Conservation (phyloP, 1,284 basidiomycete species). For the Dichomitus squalens region DNA sequence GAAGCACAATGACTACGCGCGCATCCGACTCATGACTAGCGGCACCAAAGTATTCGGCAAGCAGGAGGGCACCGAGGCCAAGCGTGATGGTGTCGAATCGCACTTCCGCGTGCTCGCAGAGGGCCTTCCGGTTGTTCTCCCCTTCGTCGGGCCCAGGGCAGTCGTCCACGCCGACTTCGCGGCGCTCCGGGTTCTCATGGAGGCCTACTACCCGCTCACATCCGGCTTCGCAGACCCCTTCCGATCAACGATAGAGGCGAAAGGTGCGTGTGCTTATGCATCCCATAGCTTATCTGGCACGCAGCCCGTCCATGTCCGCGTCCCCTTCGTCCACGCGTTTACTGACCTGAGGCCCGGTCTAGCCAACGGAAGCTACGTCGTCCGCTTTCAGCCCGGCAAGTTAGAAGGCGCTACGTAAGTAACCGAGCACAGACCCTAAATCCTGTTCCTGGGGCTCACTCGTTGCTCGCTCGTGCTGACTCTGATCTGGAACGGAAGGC, state of each 20-base stretch:
- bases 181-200: constrained; percentile 69
- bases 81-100: constrained; percentile 47
- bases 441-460: neutral
- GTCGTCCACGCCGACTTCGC: constrained; percentile 65
- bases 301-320: neutral
- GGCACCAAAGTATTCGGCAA: constrained; percentile 86
- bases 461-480: neutral
- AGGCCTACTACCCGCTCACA: constrained; percentile 77
- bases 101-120: constrained; percentile 85
- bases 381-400: constrained; percentile 63
- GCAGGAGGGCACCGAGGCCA: constrained; percentile 52
- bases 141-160: constrained; percentile 68
- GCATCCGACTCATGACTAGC: constrained; percentile 86
- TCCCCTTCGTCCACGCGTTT: neutral
- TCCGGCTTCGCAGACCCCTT: constrained; percentile 63
- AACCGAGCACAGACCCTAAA: neutral
- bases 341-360: neutral
- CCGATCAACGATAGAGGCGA: constrained; percentile 46
- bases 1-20: constrained; percentile 81
- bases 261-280: constrained; percentile 43
- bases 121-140: constrained; percentile 81
- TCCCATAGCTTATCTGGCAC: neutral
- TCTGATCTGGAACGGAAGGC: constrained; percentile 40
- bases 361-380: constrained; percentile 77
- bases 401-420: constrained; percentile 58